These are phyloP conservation scores for Peniophora sp. DNA, from an alignment of 1,284 basidiomycete species.

Conservation along the genomic window DNA sequence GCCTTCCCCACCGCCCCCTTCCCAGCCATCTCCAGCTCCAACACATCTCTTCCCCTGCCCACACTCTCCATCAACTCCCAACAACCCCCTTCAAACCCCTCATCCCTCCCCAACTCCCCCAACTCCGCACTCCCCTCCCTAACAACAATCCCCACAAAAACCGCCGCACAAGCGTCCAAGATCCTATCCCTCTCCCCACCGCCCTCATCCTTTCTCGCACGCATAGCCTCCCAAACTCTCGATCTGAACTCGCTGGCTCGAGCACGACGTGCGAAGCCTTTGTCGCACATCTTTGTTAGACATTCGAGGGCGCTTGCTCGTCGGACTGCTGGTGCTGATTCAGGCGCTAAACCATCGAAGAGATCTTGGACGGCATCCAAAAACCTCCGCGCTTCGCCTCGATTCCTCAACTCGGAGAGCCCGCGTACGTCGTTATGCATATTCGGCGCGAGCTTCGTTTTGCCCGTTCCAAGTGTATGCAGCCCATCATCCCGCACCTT, in stretches of 20 bases:
- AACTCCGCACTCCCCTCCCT: conserved; percentile 42
- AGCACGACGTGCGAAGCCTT: conserved; percentile 67
- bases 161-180: conserved; percentile 48
- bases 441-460: conserved; percentile 19
- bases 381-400: conserved; percentile 72
- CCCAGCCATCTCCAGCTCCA: conserved; percentile 34
- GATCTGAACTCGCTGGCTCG: conserved; percentile 64
- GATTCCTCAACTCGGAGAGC: conserved; percentile 69
- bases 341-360: conserved; percentile 54
- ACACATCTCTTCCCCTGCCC: conserved; percentile 33
- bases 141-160: conserved; percentile 52
- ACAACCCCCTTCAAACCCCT: conserved; percentile 32
- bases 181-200: conserved; percentile 56
- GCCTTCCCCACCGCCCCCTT: conserved; percentile 35
- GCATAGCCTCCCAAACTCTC: conserved; percentile 58
- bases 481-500: conserved; percentile 5
- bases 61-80: conserved; percentile 32
- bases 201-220: conserved; percentile 31
- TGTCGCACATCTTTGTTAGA: conserved; percentile 60
- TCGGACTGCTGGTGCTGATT: neutral
- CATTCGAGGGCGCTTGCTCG: conserved; percentile 50
- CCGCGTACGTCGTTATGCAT: conserved; percentile 73
- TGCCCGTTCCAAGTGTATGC: conserved; percentile 4
- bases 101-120: conserved; percentile 39
- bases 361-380: conserved; percentile 76